Evolutionary conservation across 345 rosid genomes (phyloP), one percentile per base, ranked within the genome.

Genomic region (Stellera chamaejasme): DNA sequence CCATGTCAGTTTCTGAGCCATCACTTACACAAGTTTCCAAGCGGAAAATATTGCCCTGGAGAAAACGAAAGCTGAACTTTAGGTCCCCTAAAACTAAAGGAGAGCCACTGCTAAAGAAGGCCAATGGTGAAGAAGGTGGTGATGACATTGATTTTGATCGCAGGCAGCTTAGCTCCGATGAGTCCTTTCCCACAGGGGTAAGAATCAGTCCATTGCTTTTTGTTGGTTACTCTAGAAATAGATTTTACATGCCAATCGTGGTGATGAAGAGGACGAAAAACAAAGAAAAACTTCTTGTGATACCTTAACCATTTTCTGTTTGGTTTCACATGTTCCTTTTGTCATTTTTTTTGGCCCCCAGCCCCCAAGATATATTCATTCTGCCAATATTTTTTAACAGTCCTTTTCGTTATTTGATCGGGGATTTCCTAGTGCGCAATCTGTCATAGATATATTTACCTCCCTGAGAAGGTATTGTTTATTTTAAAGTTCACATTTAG

Each of bases 121-220:
- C 60, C 36, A 67, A 65, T 52, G 69, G 75, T 55, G 85, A 84
- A 55, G 82, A 76, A 59, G 91, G 91, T 16, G 87, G 88, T 11
- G 83, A 79, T 39, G 86, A 79, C 60, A 73, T 77, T 61, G 94
- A 82, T 60, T 79, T 54, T 62, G 85, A 77, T 51, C 69, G 90
- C 50, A 56, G 90, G 53, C 84, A 78, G 74, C 79, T 79, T 39
- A 81, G 79, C 70, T 79, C 82, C 60, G 86, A 83, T 49, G 90
- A 78, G 66, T 75, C 82, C 65, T 55, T 55, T 47, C 63, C 61
- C 72, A 68, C 27, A 39, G 78, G 63, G 71, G 82, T 77, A 63
- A 27, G 9, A 15, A 57, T 13, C 58, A 2, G 23, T 12, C 41
- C 50, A 5, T 64, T 41, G 26, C 61, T 32, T 12, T 28, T 19